phyloP scores from a whole-genome alignment of 73 alveolate genomes.

The Paramecium biaurelia region DNA sequence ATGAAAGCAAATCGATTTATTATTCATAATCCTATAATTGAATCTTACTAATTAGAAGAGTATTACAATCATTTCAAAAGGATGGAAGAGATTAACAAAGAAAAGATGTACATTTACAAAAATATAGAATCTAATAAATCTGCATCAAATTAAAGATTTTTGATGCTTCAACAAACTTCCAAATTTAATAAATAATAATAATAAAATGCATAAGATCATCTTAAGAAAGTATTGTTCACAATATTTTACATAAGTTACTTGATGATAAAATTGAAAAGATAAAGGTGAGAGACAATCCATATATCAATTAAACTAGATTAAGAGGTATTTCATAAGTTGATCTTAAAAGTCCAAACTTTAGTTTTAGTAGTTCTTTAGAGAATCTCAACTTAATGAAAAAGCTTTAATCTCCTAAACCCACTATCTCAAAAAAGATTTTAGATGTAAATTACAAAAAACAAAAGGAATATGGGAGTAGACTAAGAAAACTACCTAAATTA shows the following conservation, averaged over 20 bases:
- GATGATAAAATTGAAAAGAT: conserved; percentile 24
- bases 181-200: background rate
- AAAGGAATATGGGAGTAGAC: background rate
- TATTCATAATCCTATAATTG: background rate
- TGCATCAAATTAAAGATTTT: background rate
- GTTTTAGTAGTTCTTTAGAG: background rate
- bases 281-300: conserved; percentile 11
- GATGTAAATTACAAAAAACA: background rate
- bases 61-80: background rate
- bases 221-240: background rate
- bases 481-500: background rate
- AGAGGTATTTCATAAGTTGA: background rate
- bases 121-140: background rate
- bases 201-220: background rate
- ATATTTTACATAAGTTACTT: background rate
- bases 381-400: background rate
- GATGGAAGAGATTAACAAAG: background rate
- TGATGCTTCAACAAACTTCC: conserved; percentile 8
- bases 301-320: background rate
- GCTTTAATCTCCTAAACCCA: background rate
- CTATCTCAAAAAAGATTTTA: background rate
- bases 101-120: background rate
- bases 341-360: background rate
- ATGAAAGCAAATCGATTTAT: conserved; percentile 28
- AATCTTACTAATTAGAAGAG: background rate